Percentiles rank a stretch among this genome's conserved stretches.
These are phyloP conservation scores for Sonneratia alba DNA, from an alignment of 345 rosid species.

Conservation along the genomic window DNA sequence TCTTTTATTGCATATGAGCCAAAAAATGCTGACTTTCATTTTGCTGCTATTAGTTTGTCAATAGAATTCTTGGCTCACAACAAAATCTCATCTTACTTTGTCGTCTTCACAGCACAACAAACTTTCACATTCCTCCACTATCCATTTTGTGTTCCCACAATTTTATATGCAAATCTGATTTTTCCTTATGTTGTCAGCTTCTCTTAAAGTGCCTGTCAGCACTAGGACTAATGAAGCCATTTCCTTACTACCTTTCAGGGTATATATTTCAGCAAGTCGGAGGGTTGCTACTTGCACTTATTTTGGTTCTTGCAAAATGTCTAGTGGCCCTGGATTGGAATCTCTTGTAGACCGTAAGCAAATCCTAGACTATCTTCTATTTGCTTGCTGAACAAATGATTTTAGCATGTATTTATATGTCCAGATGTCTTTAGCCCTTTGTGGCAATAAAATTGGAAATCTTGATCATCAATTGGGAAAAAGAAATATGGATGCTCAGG, in stretches of 20 bases:
- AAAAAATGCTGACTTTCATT: background rate
- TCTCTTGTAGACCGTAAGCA: constrained; percentile 73
- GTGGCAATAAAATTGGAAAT: background rate
- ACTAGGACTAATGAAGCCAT: background rate
- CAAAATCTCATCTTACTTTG: background rate
- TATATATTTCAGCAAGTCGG: background rate
- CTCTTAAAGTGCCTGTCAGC: background rate
- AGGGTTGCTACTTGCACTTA: background rate
- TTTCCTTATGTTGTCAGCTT: background rate
- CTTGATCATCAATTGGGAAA: background rate
- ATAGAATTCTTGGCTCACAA: background rate
- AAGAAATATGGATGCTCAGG: background rate
- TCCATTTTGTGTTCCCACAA: background rate
- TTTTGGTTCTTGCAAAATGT: constrained; percentile 28
- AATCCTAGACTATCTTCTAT: background rate
- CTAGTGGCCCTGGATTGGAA: constrained; percentile 63
- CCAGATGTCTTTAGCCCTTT: background rate
- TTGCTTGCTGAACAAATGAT: background rate
- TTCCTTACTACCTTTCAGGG: background rate
- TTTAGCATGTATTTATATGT: background rate
- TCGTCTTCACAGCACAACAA: background rate
- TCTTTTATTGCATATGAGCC: too few species aligned
- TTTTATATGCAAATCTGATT: background rate
- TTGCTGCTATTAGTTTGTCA: background rate
- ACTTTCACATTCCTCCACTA: background rate